Conservation (phyloP, 805 yeast genomes). For the Debaryomyces prosopidis region DNA sequence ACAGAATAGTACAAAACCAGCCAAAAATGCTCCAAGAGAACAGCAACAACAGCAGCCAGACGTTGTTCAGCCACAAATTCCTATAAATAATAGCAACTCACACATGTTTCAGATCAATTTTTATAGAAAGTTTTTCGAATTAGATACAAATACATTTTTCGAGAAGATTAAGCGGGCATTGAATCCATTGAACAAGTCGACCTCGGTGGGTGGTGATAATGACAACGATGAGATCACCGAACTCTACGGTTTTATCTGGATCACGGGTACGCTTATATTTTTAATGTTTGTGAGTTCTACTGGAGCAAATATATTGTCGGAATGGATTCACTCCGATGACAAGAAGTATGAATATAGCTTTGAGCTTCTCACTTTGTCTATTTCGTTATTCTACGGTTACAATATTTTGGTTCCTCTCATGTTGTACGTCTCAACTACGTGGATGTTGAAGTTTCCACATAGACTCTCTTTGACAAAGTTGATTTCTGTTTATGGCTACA, state of each 20-base stretch:
- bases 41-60: slow-evolving; percentile 9
- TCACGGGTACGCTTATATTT: slow-evolving; percentile 77
- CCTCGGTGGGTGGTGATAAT: slow-evolving; percentile 10
- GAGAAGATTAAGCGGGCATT: slow-evolving; percentile 53
- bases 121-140: slow-evolving; percentile 67
- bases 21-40: slow-evolving; percentile 5
- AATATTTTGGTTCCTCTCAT: slow-evolving; percentile 62
- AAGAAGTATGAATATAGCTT: slow-evolving; percentile 59
- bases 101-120: slow-evolving; percentile 57
- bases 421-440: slow-evolving; percentile 53
- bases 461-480: slow-evolving; percentile 56
- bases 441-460: slow-evolving; percentile 51
- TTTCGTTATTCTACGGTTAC: slow-evolving; percentile 75
- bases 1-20: neutral
- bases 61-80: slow-evolving; percentile 27
- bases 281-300: slow-evolving; percentile 76
- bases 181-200: slow-evolving; percentile 47
- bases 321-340: slow-evolving; percentile 46
- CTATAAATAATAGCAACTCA: slow-evolving; percentile 15
- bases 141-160: slow-evolving; percentile 64
- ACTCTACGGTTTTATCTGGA: slow-evolving; percentile 89
- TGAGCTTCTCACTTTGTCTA: slow-evolving; percentile 63
- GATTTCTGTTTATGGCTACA: slow-evolving; percentile 80
- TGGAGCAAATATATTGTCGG: slow-evolving; percentile 62
- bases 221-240: slow-evolving; percentile 51